Evolutionary conservation across 2,329 filamentous ascomycete genomes (phyloP), one percentile per base, ranked within the genome.

Genomic region (Aureobasidium sp.): DNA sequence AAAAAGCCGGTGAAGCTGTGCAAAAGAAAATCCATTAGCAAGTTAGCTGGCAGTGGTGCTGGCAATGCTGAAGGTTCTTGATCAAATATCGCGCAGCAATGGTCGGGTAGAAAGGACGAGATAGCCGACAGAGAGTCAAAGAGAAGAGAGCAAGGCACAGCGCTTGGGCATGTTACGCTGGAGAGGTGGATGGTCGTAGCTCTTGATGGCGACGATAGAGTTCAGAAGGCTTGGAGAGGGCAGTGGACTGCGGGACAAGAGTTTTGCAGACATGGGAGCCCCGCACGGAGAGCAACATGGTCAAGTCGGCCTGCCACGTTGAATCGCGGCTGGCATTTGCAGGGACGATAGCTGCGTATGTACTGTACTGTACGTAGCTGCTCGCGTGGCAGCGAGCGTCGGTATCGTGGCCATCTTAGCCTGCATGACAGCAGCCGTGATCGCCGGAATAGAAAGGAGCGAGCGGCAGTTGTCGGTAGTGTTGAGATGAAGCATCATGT

Each of bases 11-110:
- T 13, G 37, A 13, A 38, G 27, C 7, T 23, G 25, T 55, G 51
- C 37, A 55, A 43, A 55, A 55, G 51, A 55, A 43, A 55, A 50
- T 25, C n/a, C 13, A 37, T 40, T 53, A n/a, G 49, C 29, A 53
- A 27, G 23, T 53, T 23, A 17, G 15, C 7, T 29, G 27, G 4
- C 7, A 23, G 23, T 40, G 50, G 25, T 27, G 38, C 51, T 43
- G 25, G 15, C 37, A 40, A n/a, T 6, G 21, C 33, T 2, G 21
- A 55, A 55, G 51, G n/a, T 43, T 40, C 35, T 53, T 43, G n/a
- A 5, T 40, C 21, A 27, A 43, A 55, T 55, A 55, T 55, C 37
- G 51, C 51, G 51, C 51, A 43, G 27, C 27, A 43, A 33, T 38
- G n/a, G 33, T 38, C 35, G 17, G 17, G 2, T 19, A 27, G 27